Evolutionary conservation across 1,284 basidiomycete species (phyloP).

Genomic region (Sporisorium exsertum): DNA sequence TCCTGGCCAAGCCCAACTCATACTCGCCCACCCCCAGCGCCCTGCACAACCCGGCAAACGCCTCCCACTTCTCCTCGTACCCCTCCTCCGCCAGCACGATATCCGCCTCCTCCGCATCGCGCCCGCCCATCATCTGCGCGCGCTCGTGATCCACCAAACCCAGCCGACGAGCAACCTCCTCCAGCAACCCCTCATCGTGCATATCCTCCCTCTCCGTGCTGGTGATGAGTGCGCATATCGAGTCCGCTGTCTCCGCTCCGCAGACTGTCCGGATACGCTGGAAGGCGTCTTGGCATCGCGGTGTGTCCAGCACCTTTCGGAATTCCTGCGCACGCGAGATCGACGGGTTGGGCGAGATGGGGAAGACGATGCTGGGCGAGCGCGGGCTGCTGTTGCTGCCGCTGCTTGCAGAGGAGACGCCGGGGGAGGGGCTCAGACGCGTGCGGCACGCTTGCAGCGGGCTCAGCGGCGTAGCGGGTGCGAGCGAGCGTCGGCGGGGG

Average conservation of each 20-base stretch:
- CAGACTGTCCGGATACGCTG: neutral
- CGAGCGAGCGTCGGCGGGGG: neutral
- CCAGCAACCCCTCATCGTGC: slow-evolving; percentile 38
- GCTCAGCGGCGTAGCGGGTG: slow-evolving; percentile 26
- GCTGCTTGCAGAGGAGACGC: neutral
- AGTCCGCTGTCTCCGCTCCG: neutral
- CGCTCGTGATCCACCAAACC: slow-evolving; percentile 41
- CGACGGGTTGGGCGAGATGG: slow-evolving; percentile 42
- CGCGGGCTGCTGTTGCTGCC: slow-evolving; percentile 14
- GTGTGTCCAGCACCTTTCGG: slow-evolving; percentile 15
- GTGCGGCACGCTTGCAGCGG: slow-evolving; percentile 23
- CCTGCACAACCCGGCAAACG: slow-evolving; percentile 25
- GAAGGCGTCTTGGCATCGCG: slow-evolving; percentile 14
- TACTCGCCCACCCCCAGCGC: slow-evolving; percentile 29
- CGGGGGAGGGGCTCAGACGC: neutral
- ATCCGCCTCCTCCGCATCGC: slow-evolving; percentile 30
- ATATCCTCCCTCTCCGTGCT: slow-evolving; percentile 19
- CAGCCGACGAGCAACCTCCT: slow-evolving; percentile 17
- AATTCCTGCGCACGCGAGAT: slow-evolving; percentile 36
- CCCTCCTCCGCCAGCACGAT: slow-evolving; percentile 31
- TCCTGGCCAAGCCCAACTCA: slow-evolving; percentile 33
- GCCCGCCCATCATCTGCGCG: slow-evolving; percentile 15
- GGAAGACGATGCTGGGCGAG: slow-evolving; percentile 41
- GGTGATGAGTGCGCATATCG: slow-evolving; percentile 25
- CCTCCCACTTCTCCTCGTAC: slow-evolving; percentile 32